phyloP scores from a whole-genome alignment of 306 rosid species.

The Cucumis cinereus region DNA sequence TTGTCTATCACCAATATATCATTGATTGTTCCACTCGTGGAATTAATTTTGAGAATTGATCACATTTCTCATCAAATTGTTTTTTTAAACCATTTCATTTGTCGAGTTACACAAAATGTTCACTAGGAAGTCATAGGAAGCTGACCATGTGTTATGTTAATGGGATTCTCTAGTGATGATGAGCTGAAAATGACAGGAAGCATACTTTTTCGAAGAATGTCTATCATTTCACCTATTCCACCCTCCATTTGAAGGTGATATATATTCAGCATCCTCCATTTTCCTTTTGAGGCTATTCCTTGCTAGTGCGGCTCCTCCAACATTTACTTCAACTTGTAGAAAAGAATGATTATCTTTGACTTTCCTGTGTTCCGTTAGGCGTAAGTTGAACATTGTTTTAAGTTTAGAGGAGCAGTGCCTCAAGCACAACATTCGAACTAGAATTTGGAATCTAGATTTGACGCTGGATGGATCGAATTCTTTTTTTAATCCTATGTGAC shows the following conservation, averaged over 20 bases:
- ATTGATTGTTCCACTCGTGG: neutral
- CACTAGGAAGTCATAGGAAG: neutral
- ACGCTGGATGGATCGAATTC: no score
- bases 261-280: neutral
- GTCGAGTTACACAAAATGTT: neutral
- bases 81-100: neutral
- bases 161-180: neutral
- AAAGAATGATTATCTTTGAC: neutral
- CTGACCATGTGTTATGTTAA: neutral
- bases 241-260: neutral
- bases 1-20: no score
- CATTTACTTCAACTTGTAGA: neutral
- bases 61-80: neutral
- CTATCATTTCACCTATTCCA: neutral
- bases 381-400: neutral
- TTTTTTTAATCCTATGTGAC: no score
- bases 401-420: no score
- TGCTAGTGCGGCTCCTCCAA: neutral
- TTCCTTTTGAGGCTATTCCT: neutral
- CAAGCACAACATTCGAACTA: no score
- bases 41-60: neutral
- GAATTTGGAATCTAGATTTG: no score
- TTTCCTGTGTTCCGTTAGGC: neutral
- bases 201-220: neutral
- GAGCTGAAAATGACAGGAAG: neutral